A percentile compares a stretch with the other conserved stretches of the same genome.
Conservation (phyloP, 2,329 filamentous ascomycete species). For the Claviceps fusiformis region DNA sequence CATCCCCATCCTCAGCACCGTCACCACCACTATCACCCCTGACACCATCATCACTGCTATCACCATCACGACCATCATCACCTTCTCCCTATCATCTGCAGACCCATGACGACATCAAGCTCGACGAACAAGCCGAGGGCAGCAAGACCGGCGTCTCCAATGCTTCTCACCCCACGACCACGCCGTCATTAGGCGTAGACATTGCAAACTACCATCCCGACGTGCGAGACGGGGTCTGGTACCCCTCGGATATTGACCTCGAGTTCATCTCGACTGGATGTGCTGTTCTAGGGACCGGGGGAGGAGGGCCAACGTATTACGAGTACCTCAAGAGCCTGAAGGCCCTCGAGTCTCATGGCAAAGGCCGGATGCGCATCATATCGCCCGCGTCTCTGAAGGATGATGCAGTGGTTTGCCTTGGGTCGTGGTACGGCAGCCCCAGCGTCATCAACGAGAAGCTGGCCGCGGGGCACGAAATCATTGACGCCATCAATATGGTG, state of each 20-base stretch:
- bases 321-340: slow-evolving; percentile 31
- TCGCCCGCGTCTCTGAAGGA: slow-evolving; percentile 23
- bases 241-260: slow-evolving; percentile 22
- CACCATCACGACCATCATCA: not conserved
- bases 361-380: slow-evolving; percentile 26
- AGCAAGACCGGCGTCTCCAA: slow-evolving; percentile 17
- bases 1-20: not conserved
- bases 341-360: slow-evolving; percentile 18
- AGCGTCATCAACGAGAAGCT: slow-evolving; percentile 26
- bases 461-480: slow-evolving; percentile 22
- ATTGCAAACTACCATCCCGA: slow-evolving; percentile 18
- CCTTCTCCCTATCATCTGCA: slow-evolving; percentile 1
- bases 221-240: slow-evolving; percentile 19
- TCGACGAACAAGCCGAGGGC: slow-evolving; percentile 13
- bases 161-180: slow-evolving; percentile 17
- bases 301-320: slow-evolving; percentile 24
- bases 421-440: slow-evolving; percentile 31
- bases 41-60: not conserved
- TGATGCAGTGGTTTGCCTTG: slow-evolving; percentile 25
- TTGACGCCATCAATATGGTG: slow-evolving; percentile 22
- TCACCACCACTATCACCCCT: not conserved
- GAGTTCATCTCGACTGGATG: slow-evolving; percentile 23
- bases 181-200: slow-evolving; percentile 18
- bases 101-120: not conserved
- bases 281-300: slow-evolving; percentile 23